Base-by-base conservation (phyloP, 2,329 filamentous ascomycete genomes). In the Trichoderma semiorbis region DNA sequence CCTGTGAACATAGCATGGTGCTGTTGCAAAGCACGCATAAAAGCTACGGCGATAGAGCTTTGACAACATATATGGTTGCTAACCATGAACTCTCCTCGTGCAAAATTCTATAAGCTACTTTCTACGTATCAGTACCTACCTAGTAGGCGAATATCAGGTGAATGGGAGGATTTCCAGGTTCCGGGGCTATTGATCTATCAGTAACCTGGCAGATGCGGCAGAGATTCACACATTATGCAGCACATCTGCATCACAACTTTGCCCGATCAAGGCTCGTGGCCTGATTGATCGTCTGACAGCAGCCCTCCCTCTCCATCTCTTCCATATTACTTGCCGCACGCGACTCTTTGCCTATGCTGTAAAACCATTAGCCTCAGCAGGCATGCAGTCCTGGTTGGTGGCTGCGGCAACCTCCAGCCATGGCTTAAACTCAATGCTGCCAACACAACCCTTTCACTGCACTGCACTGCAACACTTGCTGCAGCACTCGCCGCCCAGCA, bases 401-500 rank as follows among this genome's bases (percentile, higher is more conserved):
- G 67, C 67, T 69, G 53, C 57, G 67, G 67, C 57, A 69, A 36
- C 36, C 36, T 18, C 30, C 53, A 69, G 67, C 67, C 67, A 62
- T 53, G 67, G 67, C 57, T 53, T 61, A 34, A 69, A 69, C 67
- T 62, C 57, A 69, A 69, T 62, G 57, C 10, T 26, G 21, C 39
- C 67, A 69, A 28, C 55, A 32, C 57, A 67, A 67, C 64, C 47
- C 64, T 43, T 36, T 8, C 18, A 36, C 3, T 24, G 39, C 64
- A 43, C 30, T 18, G 21, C 11, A 53, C 28, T n/a, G 57, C 55
- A 69, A 30, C 57, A 53, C 36, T 50, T 43, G 65, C 24, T 58
- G 65, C 53, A 47, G 21, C 50, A 16, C 36, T 30, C 39, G 14
- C 26, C 4, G 28, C 47, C 34, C 57, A 53, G 63, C 57, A 21